Percentiles rank a stretch among this genome's conserved stretches.
Conservation (phyloP, 140 eudicot genomes). For the Cichorium intybus region DNA sequence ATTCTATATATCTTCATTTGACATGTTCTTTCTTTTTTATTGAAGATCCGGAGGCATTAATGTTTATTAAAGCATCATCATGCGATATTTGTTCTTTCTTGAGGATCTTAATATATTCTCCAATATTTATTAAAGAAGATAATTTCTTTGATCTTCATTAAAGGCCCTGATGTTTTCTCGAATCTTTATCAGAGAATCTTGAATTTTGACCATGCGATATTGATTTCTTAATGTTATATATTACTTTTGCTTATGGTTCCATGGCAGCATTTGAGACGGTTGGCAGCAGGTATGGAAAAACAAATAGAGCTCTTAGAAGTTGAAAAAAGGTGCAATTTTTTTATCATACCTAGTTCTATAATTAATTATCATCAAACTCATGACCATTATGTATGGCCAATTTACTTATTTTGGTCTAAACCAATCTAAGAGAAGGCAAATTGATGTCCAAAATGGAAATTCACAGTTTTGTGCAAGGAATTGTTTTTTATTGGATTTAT, state of each 20-base stretch:
- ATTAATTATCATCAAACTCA: no score
- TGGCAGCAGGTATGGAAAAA: constrained; percentile 58
- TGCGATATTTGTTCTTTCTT: neutral
- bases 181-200: no score
- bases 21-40: neutral
- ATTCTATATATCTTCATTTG: neutral
- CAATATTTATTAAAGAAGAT: no score
- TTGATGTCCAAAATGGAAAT: neutral
- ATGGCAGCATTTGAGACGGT: constrained; percentile 62
- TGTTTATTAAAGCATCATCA: neutral
- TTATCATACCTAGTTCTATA: neutral
- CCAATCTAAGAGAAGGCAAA: no score
- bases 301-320: constrained; percentile 66
- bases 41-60: neutral
- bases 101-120: neutral
- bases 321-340: constrained; percentile 49
- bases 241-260: neutral
- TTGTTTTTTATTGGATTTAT: neutral
- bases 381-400: no score
- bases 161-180: no score
- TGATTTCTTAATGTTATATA: neutral
- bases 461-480: neutral
- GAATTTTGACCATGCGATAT: no score
- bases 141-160: no score
- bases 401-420: no score